A percentile compares a stretch with the other conserved stretches of the same genome.
phyloP scores from a whole-genome alignment of 2,329 filamentous ascomycete genomes.

The Hypoxylon rubiginosum region DNA sequence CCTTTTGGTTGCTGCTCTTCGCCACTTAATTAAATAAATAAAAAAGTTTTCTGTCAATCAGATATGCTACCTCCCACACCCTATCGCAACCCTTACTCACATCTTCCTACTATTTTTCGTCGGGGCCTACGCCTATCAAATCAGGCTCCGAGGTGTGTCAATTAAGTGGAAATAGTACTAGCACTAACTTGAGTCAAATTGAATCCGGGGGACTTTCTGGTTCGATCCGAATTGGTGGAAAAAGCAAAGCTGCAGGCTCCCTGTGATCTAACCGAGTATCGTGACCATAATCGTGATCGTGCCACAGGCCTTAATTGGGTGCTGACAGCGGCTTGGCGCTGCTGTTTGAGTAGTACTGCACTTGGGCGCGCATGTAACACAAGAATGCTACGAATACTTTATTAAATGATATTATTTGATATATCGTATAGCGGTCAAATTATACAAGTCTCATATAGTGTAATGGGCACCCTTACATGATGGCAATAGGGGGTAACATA shows the following conservation, averaged over 20 bases:
- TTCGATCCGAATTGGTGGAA: slow-evolving; percentile 3
- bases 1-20: neutral
- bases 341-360: neutral
- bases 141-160: neutral
- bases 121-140: neutral
- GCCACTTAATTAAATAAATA: neutral
- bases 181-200: neutral
- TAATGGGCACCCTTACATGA: neutral
- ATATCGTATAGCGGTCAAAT: neutral
- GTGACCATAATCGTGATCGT: neutral
- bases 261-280: neutral
- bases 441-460: neutral
- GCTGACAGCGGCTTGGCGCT: slow-evolving; percentile 3
- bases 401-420: neutral
- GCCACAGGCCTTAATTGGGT: neutral
- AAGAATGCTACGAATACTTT: neutral
- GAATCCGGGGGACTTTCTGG: neutral
- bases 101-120: neutral
- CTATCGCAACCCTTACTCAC: neutral
- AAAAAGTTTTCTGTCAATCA: neutral
- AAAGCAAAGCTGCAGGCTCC: slow-evolving; percentile 1
- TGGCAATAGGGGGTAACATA: neutral
- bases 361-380: neutral
- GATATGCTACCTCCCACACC: neutral
- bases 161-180: neutral